Base-by-base conservation (phyloP, 768 basidiomycete species). In the Podaxis pistillaris region DNA sequence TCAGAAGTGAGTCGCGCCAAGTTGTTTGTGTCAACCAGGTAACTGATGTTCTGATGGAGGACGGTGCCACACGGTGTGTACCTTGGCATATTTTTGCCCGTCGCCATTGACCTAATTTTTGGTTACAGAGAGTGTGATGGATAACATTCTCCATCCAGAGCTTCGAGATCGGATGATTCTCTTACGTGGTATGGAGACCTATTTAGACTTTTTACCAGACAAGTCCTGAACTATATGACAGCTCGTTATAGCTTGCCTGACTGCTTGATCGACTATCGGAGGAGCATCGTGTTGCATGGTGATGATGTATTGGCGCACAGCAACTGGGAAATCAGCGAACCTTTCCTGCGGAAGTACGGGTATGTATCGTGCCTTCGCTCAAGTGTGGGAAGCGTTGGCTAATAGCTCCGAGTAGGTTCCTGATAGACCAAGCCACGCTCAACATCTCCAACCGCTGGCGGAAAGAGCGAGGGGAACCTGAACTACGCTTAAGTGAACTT, bases 121-220 rank as follows among this genome's bases (percentile, higher is more conserved):
- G 22, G 6, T 51, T 68, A 11, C 69, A 94, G 95, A 96, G 72
- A 90, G 92, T 67, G 83, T 90, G n/a, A 93, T 97, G 68, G 95
- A 97, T 72, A 86, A 88, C 50, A 87, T 97, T 52, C 82, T 93
- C 63, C 92, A 95, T 75, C 91, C 96, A 52, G 91, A 94, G 68
- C 78, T 98, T 60, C 85, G 96, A 38, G 95, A 97, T 68, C 84
- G 93, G 37, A 90, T 96, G 82, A 97, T 98, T 67, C 79, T 96
- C 17, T 76, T 94, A 37, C 83, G 93, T 79, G 90, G 94, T 89
- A 71, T 56, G 79, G 72, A n/a, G 72, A n/a, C 30, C 7, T 22
- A 36, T 4, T 51, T 44, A 41, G 15, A 2, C 24, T 17, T 55
- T 11, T 26, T 8, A 38, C 26, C 12, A 2, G 33, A 8, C 22